phyloP scores from a whole-genome alignment of 805 yeast species.

The Komagataella populi region DNA sequence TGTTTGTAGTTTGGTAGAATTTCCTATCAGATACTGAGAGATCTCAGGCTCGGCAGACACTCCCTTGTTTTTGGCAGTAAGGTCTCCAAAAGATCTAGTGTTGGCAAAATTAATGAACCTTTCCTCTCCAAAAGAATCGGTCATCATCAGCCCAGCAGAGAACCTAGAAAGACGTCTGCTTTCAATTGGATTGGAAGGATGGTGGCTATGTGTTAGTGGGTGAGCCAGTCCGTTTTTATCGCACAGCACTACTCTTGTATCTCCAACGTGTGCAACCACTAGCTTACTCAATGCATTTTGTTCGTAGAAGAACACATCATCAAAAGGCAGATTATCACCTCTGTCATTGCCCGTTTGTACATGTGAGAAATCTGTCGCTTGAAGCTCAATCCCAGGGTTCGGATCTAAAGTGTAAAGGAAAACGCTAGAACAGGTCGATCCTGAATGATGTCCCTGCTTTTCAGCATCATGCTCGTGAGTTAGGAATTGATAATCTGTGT shows the following conservation, averaged over 20 bases:
- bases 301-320: conserved; percentile 40
- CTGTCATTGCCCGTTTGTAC: not conserved
- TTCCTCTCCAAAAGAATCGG: conserved; percentile 90
- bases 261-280: conserved; percentile 85
- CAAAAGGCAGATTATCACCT: conserved; percentile 3
- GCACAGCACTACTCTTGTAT: conserved; percentile 76
- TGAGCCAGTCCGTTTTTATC: conserved; percentile 74
- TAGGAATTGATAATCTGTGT: conserved; percentile 51
- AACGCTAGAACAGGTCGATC: conserved; percentile 21
- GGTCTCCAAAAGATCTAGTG: conserved; percentile 90
- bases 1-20: conserved; percentile 24
- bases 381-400: conserved; percentile 12
- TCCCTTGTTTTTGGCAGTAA: conserved; percentile 68
- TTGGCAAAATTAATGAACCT: conserved; percentile 73
- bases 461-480: conserved; percentile 14
- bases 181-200: conserved; percentile 76
- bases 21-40: conserved; percentile 54
- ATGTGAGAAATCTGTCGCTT: not conserved
- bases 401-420: conserved; percentile 18
- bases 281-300: conserved; percentile 53
- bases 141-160: conserved; percentile 50
- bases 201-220: conserved; percentile 68
- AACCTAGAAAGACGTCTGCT: conserved; percentile 54
- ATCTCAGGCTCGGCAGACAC: conserved; percentile 90
- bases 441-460: conserved; percentile 13